Evolutionary conservation across 2,329 filamentous ascomycete genomes (phyloP).

Genomic region (Fonsecaea pedrosoi): DNA sequence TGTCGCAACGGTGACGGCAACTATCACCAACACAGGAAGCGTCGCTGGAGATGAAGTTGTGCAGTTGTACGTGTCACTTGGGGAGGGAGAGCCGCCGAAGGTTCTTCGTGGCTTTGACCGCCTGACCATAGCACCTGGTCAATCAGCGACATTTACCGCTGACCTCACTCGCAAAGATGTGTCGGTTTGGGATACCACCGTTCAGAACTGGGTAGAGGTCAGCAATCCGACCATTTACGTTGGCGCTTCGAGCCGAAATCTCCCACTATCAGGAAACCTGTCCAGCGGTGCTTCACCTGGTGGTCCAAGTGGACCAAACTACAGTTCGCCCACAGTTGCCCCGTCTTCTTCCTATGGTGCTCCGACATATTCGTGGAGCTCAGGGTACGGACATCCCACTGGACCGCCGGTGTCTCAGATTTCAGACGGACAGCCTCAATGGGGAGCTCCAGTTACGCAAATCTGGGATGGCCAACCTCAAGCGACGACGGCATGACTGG

Average conservation of each 20-base stretch:
- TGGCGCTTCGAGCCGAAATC: slow-evolving; percentile 64
- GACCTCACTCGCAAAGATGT: slow-evolving; percentile 79
- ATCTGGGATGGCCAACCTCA: slow-evolving; percentile 35
- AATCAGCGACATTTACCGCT: slow-evolving; percentile 69
- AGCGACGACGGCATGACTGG: slow-evolving; percentile 23
- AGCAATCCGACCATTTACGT: slow-evolving; percentile 64
- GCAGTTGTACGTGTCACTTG: slow-evolving; percentile 76
- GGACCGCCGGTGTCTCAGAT: slow-evolving; percentile 29
- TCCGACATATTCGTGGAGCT: slow-evolving; percentile 11
- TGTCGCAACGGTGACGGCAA: slow-evolving; percentile 57
- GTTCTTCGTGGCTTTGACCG: slow-evolving; percentile 83
- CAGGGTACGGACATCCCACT: slow-evolving; percentile 25
- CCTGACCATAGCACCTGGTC: slow-evolving; percentile 72
- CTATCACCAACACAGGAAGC: slow-evolving; percentile 59
- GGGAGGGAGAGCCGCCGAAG: slow-evolving; percentile 72
- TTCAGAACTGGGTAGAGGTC: slow-evolving; percentile 82
- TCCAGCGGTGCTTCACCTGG: slow-evolving; percentile 33
- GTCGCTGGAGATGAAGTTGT: slow-evolving; percentile 60
- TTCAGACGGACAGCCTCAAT: slow-evolving; percentile 21
- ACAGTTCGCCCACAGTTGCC: background rate
- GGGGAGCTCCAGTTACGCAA: slow-evolving; percentile 25
- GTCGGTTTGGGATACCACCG: slow-evolving; percentile 79
- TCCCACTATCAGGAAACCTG: slow-evolving; percentile 56
- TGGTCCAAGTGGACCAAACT: background rate
- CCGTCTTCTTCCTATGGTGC: slow-evolving; percentile 14